Conservation (phyloP, 768 basidiomycete genomes). For the Royoungia palumana region DNA sequence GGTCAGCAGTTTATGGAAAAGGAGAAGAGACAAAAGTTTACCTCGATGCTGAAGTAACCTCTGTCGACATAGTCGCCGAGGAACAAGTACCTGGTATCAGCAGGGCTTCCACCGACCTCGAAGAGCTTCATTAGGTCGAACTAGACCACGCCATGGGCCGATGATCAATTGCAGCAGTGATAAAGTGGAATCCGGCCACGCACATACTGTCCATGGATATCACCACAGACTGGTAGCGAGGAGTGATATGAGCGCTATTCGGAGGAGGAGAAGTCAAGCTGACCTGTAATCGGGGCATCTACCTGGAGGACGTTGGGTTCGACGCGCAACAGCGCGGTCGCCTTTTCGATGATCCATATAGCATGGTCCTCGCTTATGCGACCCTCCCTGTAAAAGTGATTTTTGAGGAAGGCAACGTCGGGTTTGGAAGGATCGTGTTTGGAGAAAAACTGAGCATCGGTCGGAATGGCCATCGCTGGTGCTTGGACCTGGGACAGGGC, state of each 20-base stretch:
- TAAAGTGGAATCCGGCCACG: slow-evolving; percentile 28
- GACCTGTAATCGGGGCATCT: slow-evolving; percentile 97
- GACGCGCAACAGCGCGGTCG: slow-evolving; percentile 73
- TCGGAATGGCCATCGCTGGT: slow-evolving; percentile 89
- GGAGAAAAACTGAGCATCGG: slow-evolving; percentile 92
- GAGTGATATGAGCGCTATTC: slow-evolving; percentile 3
- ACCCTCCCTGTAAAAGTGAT: slow-evolving; percentile 98
- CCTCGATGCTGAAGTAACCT: slow-evolving; percentile 93
- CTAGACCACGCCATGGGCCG: slow-evolving; percentile 35
- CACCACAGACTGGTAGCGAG: slow-evolving; percentile 76
- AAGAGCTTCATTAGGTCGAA: slow-evolving; percentile 95
- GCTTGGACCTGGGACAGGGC: slow-evolving; percentile 78
- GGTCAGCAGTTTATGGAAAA: background rate
- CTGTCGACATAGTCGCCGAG: slow-evolving; percentile 92
- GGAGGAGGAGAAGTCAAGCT: background rate
- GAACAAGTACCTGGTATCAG: slow-evolving; percentile 89
- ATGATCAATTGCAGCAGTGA: slow-evolving; percentile 15
- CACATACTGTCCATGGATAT: slow-evolving; percentile 99
- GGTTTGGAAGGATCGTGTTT: slow-evolving; percentile 82
- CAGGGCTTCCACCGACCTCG: slow-evolving; percentile 92
- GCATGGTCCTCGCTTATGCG: slow-evolving; percentile 93
- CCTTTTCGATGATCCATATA: slow-evolving; percentile 86
- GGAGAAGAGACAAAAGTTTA: slow-evolving; percentile 26
- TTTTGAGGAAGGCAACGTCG: slow-evolving; percentile 94
- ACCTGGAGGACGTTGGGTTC: slow-evolving; percentile 93